phyloP scores from a whole-genome alignment of 1,139 yeast species.

The Pneumocystis wakefieldiae region DNA sequence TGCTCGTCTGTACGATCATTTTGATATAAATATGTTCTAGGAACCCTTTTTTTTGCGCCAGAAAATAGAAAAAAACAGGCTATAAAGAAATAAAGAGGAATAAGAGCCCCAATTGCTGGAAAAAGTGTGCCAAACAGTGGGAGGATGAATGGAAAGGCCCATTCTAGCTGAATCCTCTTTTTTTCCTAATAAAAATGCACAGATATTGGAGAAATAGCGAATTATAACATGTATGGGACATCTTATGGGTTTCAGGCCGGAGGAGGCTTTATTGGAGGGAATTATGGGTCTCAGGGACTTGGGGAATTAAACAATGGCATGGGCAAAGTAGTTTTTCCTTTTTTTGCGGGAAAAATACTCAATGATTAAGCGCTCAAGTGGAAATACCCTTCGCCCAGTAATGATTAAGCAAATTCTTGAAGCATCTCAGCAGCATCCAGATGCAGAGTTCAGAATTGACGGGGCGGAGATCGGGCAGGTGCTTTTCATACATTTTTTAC shows the following conservation, averaged over 20 bases:
- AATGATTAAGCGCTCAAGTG: background rate
- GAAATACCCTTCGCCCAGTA: conserved; percentile 41
- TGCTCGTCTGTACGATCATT: no score
- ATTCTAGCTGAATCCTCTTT: background rate
- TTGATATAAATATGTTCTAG: no score
- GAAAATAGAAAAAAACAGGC: no score
- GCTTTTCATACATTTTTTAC: background rate
- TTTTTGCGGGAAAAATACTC: no score
- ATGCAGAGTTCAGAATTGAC: conserved; percentile 57
- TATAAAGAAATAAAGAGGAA: no score
- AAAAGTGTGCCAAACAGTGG: no score
- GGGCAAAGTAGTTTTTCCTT: background rate
- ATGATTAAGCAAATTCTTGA: conserved; percentile 67
- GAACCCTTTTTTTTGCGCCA: no score
- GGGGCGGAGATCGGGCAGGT: conserved; percentile 41
- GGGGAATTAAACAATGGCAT: background rate
- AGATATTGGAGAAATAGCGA: background rate
- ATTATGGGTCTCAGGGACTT: background rate
- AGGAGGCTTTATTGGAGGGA: background rate
- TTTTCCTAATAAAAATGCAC: background rate
- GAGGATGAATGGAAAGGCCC: background rate
- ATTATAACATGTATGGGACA: background rate
- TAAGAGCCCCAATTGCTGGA: no score
- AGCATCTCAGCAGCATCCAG: conserved; percentile 51
- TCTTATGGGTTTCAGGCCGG: background rate